Evolutionary conservation across 768 basidiomycete species (phyloP), one percentile per base, ranked within the genome.

Genomic region (Paxillus rubicundulus): DNA sequence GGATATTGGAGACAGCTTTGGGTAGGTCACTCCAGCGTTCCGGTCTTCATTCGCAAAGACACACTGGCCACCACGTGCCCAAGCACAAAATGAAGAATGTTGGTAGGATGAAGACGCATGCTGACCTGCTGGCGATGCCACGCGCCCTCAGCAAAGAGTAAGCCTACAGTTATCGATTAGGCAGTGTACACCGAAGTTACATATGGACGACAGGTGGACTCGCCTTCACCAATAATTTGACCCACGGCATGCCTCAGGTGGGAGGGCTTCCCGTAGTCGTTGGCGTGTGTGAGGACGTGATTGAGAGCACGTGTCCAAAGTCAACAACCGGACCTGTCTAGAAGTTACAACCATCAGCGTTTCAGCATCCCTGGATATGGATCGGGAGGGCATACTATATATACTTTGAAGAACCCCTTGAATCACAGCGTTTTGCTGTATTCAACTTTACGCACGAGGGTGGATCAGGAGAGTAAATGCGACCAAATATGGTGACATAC

Each of bases 231-330:
- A 10, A 86, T 64, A 24, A 85, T 60, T 10, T 63, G 65, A 13
- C 63, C 54, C 5, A 86, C 62, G 36, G 49, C 62, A 34, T 66
- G 71, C 10, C 78, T 70, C 6, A 67, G 58, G 0, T 62, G 55
- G 12, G 73, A 70, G 0, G 84, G 75, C 56, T 87, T 89, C 53
- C 80, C 77, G 54, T 84, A 89, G 37, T 73, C 68, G 28, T 76
- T 65, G 21, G 69, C 70, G 50, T 86, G 82, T 54, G 76, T 74
- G 13, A 92, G 70, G 46, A 92, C 72, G 57, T 90, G 82, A 39
- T 77, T 76, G 33, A 91, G 36, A 0, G 86, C 87, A 27, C 80
- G 80, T 70, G 58, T 90, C 89, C 47, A 74, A 64, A 0, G 85
- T 87, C 61, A 76, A 77, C 9, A 89, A 64, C 6, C 78, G 74